Conservation (phyloP, 2,329 filamentous ascomycete genomes). For the Cercospora sp. region DNA sequence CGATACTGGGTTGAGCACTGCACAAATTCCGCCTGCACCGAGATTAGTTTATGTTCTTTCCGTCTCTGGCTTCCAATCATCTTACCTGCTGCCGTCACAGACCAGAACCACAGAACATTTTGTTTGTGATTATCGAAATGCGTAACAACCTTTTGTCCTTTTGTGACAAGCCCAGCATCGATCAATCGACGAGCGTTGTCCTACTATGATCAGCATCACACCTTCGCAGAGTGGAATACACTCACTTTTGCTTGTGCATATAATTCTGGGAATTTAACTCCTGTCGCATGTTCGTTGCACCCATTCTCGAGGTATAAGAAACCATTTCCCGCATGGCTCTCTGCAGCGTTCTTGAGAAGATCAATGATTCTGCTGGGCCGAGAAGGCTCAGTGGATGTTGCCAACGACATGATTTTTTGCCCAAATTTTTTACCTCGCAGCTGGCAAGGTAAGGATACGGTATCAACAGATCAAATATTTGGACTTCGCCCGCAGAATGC, state of each 20-base stretch:
- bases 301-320: slow-evolving; percentile 20
- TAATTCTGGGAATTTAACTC: slow-evolving; percentile 18
- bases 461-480: not conserved
- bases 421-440: not conserved
- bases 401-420: not conserved
- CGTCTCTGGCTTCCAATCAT: not conserved
- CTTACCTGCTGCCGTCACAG: slow-evolving; percentile 36
- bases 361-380: slow-evolving; percentile 15
- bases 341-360: slow-evolving; percentile 19
- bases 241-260: slow-evolving; percentile 23
- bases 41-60: not conserved
- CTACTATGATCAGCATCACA: slow-evolving; percentile 3
- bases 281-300: slow-evolving; percentile 11
- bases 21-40: slow-evolving; percentile 28
- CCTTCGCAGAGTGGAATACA: not conserved
- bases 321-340: slow-evolving; percentile 6
- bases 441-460: not conserved
- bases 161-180: slow-evolving; percentile 21
- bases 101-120: slow-evolving; percentile 47
- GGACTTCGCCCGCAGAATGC: not conserved
- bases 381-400: not conserved
- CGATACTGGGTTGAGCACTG: slow-evolving; percentile 24
- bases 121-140: slow-evolving; percentile 44
- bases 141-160: slow-evolving; percentile 23
- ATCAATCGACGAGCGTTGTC: slow-evolving; percentile 19